phyloP scores from a whole-genome alignment of 164 flowering plant species.

The Aristolochia fimbriata region DNA sequence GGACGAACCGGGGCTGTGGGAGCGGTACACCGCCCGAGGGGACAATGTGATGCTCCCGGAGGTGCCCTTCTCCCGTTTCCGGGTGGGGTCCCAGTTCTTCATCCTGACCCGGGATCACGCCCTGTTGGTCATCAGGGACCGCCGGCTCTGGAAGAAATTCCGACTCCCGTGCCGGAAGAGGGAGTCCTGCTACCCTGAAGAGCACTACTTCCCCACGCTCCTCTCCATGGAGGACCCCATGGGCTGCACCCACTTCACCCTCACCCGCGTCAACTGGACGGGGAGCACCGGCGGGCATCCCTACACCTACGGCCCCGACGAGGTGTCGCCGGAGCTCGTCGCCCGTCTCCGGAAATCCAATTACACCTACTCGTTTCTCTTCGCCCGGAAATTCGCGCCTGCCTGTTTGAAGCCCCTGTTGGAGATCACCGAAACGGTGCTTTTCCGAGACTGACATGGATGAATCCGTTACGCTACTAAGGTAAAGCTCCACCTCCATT shows the following conservation, averaged over 20 bases:
- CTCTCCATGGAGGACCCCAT: conserved; percentile 65
- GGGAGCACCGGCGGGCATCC: conserved; percentile 73
- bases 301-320: conserved; percentile 42
- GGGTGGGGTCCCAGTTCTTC: conserved; percentile 89
- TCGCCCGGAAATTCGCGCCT: conserved; percentile 79
- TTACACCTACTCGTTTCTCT: conserved; percentile 46
- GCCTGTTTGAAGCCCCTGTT: conserved; percentile 60
- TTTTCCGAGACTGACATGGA: conserved; percentile 54
- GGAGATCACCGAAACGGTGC: conserved; percentile 45
- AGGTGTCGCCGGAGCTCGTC: conserved; percentile 51
- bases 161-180: conserved; percentile 51
- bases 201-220: conserved; percentile 85
- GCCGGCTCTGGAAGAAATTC: conserved; percentile 68
- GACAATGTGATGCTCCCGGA: conserved; percentile 69
- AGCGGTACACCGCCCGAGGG: conserved; percentile 53
- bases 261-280: conserved; percentile 88
- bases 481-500: too few species aligned
- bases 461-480: too few species aligned
- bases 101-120: conserved; percentile 53
- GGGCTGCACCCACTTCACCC: conserved; percentile 54
- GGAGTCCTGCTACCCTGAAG: conserved; percentile 84
- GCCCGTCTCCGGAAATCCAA: conserved; percentile 47
- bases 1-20: conserved; percentile 24
- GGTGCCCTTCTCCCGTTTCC: conserved; percentile 47
- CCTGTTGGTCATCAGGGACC: conserved; percentile 45